Conservation (phyloP, 1,139 yeast species). For the Pichia sp. region DNA sequence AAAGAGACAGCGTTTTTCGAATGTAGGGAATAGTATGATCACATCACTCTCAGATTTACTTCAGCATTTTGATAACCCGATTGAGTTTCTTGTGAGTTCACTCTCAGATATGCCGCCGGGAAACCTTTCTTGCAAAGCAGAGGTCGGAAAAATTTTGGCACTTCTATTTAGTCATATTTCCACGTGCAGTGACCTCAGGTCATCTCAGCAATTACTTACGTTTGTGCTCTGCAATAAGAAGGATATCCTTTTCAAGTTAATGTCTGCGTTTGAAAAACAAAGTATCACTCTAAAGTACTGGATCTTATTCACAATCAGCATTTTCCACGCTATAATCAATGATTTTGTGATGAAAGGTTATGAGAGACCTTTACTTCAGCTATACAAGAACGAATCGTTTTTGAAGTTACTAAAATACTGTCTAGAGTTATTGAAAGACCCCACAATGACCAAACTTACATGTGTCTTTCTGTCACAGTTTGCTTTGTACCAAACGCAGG, state of each 20-base stretch:
- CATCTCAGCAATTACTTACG: neutral
- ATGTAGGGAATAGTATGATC: neutral
- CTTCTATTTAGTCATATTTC: conserved; percentile 11
- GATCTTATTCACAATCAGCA: conserved; percentile 4
- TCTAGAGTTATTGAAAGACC: conserved; percentile 40
- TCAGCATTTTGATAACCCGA: conserved; percentile 4
- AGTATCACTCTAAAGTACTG: conserved; percentile 13
- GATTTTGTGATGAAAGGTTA: too few species aligned
- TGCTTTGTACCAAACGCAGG: conserved; percentile 13
- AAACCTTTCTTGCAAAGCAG: neutral
- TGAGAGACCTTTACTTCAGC: too few species aligned
- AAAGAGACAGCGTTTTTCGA: conserved; percentile 4
- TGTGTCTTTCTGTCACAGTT: conserved; percentile 23
- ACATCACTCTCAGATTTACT: conserved; percentile 7
- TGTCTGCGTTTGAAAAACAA: conserved; percentile 17
- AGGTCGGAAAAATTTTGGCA: conserved; percentile 9
- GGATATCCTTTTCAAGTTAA: conserved; percentile 8
- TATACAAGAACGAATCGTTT: too few species aligned
- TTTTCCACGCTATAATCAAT: too few species aligned
- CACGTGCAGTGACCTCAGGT: conserved; percentile 2
- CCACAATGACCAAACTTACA: conserved; percentile 24
- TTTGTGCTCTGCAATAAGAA: conserved; percentile 3
- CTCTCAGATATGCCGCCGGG: conserved; percentile 4
- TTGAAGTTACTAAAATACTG: conserved; percentile 34
- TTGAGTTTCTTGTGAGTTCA: conserved; percentile 8